A percentile compares a stretch with the other conserved stretches of the same genome.
Conservation (phyloP, 495 filamentous ascomycete species). For the Terfezia boudieri region DNA sequence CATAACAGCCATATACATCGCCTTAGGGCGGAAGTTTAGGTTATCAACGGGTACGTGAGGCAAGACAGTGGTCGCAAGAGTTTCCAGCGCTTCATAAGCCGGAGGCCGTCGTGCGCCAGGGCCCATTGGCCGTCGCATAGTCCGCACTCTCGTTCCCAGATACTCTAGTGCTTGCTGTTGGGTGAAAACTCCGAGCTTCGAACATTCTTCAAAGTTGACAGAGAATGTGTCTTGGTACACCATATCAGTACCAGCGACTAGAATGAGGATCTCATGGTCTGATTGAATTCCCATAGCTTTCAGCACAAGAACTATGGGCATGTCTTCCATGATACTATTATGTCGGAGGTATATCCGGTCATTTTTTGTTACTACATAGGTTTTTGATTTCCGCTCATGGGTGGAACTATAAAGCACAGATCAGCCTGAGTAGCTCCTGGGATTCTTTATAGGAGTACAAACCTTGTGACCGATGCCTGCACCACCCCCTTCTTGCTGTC, state of each 20-base stretch:
- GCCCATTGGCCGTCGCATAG: slow-evolving; percentile 30
- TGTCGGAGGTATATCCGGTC: slow-evolving; percentile 73
- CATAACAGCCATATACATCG: slow-evolving; percentile 91
- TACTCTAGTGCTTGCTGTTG: slow-evolving; percentile 91
- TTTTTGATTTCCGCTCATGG: slow-evolving; percentile 91
- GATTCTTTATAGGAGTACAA: background rate
- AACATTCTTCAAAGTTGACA: slow-evolving; percentile 80
- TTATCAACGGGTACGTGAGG: slow-evolving; percentile 79
- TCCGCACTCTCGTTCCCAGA: slow-evolving; percentile 54
- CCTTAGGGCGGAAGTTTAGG: slow-evolving; percentile 84
- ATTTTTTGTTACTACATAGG: slow-evolving; percentile 80
- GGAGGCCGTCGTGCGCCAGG: slow-evolving; percentile 33
- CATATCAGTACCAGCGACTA: slow-evolving; percentile 64
- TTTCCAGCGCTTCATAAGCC: slow-evolving; percentile 74
- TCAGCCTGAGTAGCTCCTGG: no score
- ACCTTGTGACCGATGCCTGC: slow-evolving; percentile 84
- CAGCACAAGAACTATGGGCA: slow-evolving; percentile 76
- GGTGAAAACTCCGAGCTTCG: slow-evolving; percentile 58
- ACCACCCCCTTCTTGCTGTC: slow-evolving; percentile 75
- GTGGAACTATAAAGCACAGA: slow-evolving; percentile 42
- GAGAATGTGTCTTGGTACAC: slow-evolving; percentile 81
- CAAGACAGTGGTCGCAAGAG: slow-evolving; percentile 71
- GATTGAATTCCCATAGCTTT: slow-evolving; percentile 87
- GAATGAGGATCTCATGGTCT: slow-evolving; percentile 76
- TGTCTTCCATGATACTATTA: slow-evolving; percentile 75